Evolutionary conservation across 495 filamentous ascomycete genomes (phyloP), one percentile per base, ranked within the genome.

Genomic region (Trichoderma erinaceum): DNA sequence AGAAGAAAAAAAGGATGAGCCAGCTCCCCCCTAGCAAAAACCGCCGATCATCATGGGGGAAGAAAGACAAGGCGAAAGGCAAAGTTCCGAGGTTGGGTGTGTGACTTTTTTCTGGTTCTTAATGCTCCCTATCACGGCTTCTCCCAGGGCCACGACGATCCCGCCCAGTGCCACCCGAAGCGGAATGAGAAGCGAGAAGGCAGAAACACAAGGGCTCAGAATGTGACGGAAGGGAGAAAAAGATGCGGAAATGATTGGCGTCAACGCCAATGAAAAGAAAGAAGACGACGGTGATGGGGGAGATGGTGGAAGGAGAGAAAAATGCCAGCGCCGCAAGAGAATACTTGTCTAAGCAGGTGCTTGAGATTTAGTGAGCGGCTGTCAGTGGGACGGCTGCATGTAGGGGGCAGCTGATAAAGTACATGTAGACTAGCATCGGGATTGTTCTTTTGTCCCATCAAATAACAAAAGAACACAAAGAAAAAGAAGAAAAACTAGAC

Each of bases 401-500:
- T 18, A 46, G 43, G 43, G 43, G 43, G 43, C 35, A 10, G 35
- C 35, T 38, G 35, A 29, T 29, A 29, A 29, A 29, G 29, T 29
- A 29, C 29, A 29, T 29, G 35, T 2, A 38, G 8, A 2, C 5
- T 10, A 38, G 35, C 35, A 38, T 38, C 35, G 35, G 35, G 5
- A 7, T 38, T 38, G 35, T 38, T 38, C 8, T 7, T 38, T 38
- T 38, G 35, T 6, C 35, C 35, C 35, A 10, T 10, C n/a, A 25
- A n/a, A 25, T 11, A 0, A 0, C 18, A 56, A 56, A 23, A 7
- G 29, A 61, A 35, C 3, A 10, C 56, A 64, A 23, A 64, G 23
- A 61, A 56, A 41, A 70, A 69, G 13, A 69, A 61, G 48, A 70
- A 35, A 12, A 41, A 21, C 61, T 38, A 35, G 23, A 35, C 11